Evolutionary conservation across 2,329 filamentous ascomycete species (phyloP).

Genomic region (Thyridium curvatum): DNA sequence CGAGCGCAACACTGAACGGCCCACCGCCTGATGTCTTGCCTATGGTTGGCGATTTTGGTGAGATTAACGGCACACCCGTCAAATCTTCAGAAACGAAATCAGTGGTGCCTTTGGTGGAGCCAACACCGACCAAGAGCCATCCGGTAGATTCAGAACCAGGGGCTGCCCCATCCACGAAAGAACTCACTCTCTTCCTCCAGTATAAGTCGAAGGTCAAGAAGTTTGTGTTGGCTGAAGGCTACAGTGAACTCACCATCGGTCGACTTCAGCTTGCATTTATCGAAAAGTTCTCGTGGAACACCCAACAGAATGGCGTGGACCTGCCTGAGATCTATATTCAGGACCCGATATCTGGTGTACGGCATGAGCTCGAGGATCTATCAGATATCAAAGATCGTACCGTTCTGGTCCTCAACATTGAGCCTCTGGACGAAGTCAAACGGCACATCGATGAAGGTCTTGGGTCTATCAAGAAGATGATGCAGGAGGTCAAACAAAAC

Average conservation of each 20-base stretch:
- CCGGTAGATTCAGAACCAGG: constrained; percentile 7
- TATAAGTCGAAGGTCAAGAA: constrained; percentile 98
- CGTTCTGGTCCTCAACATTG: constrained; percentile 90
- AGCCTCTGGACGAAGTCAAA: constrained; percentile 92
- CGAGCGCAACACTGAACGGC: constrained; percentile 53
- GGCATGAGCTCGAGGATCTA: constrained; percentile 91
- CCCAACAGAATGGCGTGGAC: constrained; percentile 86
- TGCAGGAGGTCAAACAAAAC: constrained; percentile 80
- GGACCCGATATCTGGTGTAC: constrained; percentile 90
- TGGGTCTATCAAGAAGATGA: constrained; percentile 68
- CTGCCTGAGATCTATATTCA: constrained; percentile 97
- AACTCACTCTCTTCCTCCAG: constrained; percentile 88
- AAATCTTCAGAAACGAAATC: no score
- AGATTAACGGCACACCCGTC: no score
- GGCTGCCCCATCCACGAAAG: constrained; percentile 50
- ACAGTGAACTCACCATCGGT: constrained; percentile 77
- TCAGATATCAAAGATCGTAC: constrained; percentile 90
- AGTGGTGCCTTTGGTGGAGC: constrained; percentile 7
- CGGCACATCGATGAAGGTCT: constrained; percentile 92
- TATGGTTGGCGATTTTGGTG: constrained; percentile 7
- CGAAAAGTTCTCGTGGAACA: constrained; percentile 99
- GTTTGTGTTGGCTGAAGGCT: constrained; percentile 80
- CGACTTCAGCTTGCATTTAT: constrained; percentile 93
- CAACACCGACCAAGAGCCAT: constrained; percentile 4
- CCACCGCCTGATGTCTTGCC: constrained; percentile 46